Evolutionary conservation across 2,329 filamentous ascomycete genomes (phyloP), one percentile per base, ranked within the genome.

Genomic region (Stemphylium vesicarium): DNA sequence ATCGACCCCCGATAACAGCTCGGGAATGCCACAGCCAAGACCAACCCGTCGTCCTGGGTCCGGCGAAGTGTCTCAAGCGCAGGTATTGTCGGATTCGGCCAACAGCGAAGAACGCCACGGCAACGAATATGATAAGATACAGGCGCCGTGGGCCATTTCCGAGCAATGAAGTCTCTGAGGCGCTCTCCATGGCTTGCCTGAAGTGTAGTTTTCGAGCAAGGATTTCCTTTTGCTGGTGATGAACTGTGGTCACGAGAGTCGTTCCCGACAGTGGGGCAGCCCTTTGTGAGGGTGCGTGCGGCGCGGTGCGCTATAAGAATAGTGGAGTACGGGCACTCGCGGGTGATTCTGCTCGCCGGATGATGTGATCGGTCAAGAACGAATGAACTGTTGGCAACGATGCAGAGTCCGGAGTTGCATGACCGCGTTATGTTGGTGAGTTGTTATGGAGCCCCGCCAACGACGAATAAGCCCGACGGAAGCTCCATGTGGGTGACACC

Each of bases 1-100:
- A 51, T 35, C 60, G 56, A 1, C 68, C 64, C 22, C 67, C 64
- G 26, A 72, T 36, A 15, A 72, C 66, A 8, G 69, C 72, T 33
- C 53, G 65, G 2, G 71, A 71, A 47, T 72, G 66, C 70, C 68
- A 72, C 44, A 64, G 58, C 65, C 68, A 69, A 13, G 68, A 72
- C 33, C 71, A 58, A 4, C 71, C 69, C 22, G 69, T 65, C 5
- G 63, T 66, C 9, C 51, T 26, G 12, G 72, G 72, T n/a, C 72
- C 72, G 22, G 64, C 64, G 56, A 74, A 71, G 12, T 66, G 65
- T 42, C 64, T 63, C 56, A 74, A 52, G n/a, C 70, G 70, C 52
- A 53, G 56, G 49, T 70, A 71, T 49, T 73, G 57, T 12, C 54
- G 59, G 11, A 65, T 41, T n/a, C 70, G 63, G 26, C 55, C 57